Conservation (phyloP, 1,284 basidiomycete genomes). For the Puccinia hordei region DNA sequence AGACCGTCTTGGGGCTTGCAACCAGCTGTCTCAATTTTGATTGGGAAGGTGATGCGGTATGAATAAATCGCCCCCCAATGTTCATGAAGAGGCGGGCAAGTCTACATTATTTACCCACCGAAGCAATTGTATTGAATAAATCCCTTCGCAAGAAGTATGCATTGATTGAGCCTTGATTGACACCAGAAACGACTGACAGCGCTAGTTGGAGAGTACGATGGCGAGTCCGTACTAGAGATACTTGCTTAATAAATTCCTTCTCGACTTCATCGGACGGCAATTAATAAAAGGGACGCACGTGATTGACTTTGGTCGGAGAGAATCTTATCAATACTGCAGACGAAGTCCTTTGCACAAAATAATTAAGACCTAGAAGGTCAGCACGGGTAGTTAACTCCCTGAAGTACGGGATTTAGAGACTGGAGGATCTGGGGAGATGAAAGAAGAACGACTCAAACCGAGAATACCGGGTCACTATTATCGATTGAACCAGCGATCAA, state of each 20-base stretch:
- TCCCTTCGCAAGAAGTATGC: constrained; percentile 58
- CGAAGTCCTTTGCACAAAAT: constrained; percentile 54
- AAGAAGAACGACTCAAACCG: constrained; percentile 43
- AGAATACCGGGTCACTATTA: constrained; percentile 54
- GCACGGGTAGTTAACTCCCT: neutral
- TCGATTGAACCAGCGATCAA: constrained; percentile 55
- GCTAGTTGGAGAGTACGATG: constrained; percentile 55
- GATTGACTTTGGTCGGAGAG: constrained; percentile 52
- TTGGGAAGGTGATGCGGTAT: neutral
- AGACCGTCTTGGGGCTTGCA: constrained; percentile 51
- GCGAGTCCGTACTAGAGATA: constrained; percentile 52
- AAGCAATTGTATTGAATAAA: constrained; percentile 52
- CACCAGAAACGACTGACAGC: constrained; percentile 54
- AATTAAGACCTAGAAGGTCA: neutral
- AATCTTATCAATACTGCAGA: constrained; percentile 54
- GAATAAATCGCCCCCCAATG: neutral
- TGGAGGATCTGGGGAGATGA: neutral
- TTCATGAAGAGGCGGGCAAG: neutral
- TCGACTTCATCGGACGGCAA: neutral
- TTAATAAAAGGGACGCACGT: constrained; percentile 6
- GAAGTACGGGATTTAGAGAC: neutral
- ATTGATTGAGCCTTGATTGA: constrained; percentile 55
- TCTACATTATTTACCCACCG: neutral
- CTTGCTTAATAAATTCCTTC: neutral
- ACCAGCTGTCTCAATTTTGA: constrained; percentile 51